These are phyloP conservation scores for Ganoderma resinaceum DNA, from an alignment of 1,284 basidiomycete species.

Conservation along the genomic window DNA sequence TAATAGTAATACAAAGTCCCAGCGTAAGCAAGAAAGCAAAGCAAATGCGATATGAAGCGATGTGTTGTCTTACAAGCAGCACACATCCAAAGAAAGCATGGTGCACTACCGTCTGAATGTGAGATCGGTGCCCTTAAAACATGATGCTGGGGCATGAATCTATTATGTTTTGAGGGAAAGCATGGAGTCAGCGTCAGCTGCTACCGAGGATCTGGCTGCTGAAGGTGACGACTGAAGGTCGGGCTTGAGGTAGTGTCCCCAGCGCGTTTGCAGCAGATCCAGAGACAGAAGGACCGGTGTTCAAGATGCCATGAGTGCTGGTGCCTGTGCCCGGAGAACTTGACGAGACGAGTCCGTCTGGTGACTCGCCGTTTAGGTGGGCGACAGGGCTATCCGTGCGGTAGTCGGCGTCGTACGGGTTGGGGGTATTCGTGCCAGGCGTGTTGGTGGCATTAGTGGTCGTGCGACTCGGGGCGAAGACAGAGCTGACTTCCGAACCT, in stretches of 20 bases:
- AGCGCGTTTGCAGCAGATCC: neutral
- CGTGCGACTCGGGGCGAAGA: conserved; percentile 28
- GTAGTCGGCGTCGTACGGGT: conserved; percentile 30
- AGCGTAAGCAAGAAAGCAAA: neutral
- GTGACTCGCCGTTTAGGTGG: conserved; percentile 10
- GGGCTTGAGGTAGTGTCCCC: conserved; percentile 5
- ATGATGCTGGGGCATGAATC: neutral
- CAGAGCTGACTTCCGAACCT: conserved; percentile 19
- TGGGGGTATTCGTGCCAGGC: conserved; percentile 33
- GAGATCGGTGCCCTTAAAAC: neutral
- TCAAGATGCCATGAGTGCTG: neutral
- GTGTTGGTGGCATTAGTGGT: conserved; percentile 35
- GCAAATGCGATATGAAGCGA: conserved; percentile 2
- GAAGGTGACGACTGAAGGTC: conserved; percentile 2
- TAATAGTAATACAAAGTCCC: conserved; percentile 8
- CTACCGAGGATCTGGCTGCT: conserved; percentile 9
- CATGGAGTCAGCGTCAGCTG: neutral
- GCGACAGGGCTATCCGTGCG: conserved; percentile 26
- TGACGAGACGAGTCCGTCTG: neutral
- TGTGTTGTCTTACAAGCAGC: neutral
- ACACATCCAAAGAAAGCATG: neutral
- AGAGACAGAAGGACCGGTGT: neutral
- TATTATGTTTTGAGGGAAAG: neutral
- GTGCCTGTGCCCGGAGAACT: neutral
- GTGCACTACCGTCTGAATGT: neutral